These are phyloP conservation scores for Leishmania martiniquensis DNA, from an alignment of 208 protist genomes.

Conservation along the genomic window DNA sequence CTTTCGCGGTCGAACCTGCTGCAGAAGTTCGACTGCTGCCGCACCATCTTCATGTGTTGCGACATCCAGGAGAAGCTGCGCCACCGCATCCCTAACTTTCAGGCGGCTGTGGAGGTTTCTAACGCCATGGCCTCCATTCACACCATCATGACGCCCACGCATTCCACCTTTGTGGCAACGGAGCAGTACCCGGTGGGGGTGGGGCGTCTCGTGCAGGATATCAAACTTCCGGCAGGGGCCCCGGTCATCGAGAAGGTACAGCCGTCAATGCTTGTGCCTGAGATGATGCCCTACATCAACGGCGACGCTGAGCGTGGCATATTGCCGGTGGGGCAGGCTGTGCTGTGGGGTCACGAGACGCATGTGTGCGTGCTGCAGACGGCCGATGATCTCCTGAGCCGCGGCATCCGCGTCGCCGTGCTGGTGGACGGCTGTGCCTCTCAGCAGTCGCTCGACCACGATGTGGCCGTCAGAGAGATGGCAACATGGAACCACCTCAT, in stretches of 20 bases:
- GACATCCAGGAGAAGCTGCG: constrained; percentile 64
- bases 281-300: constrained; percentile 41
- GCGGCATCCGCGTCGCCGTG: constrained; percentile 62
- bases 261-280: constrained; percentile 58
- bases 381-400: constrained; percentile 61
- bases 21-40: constrained; percentile 31
- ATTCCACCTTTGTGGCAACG: constrained; percentile 68
- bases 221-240: constrained; percentile 45
- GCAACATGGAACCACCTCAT: constrained; percentile 43
- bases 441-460: constrained; percentile 52
- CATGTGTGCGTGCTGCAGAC: constrained; percentile 89
- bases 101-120: constrained; percentile 60
- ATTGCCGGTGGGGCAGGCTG: constrained; percentile 48
- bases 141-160: constrained; percentile 29
- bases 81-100: constrained; percentile 54
- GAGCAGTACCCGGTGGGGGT: constrained; percentile 77
- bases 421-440: constrained; percentile 69
- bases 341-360: constrained; percentile 79
- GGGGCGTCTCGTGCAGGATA: constrained; percentile 49
- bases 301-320: constrained; percentile 23
- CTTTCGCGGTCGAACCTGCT: constrained; percentile 23
- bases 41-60: constrained; percentile 63
- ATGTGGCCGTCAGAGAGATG: constrained; percentile 61
- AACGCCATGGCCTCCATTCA: constrained; percentile 60
- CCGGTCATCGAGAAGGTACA: constrained; percentile 43